These are phyloP conservation scores for Podospora anserina DNA, from an alignment of 495 filamentous ascomycete genomes.

Conservation along the genomic window DNA sequence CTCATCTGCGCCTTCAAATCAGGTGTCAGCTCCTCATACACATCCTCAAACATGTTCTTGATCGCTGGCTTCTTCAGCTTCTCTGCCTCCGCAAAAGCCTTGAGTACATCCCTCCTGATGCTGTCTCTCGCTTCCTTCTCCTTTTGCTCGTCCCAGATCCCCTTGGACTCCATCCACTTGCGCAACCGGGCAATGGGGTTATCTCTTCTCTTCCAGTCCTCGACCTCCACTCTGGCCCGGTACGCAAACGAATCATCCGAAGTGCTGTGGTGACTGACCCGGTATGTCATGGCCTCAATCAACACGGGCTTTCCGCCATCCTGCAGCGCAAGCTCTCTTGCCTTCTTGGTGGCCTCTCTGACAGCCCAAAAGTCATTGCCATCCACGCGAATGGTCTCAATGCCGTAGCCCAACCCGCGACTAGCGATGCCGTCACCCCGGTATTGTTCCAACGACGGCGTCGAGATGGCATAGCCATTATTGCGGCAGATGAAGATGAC, in stretches of 20 bases:
- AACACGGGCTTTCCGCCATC: conserved; percentile 78
- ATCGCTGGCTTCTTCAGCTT: conserved; percentile 84
- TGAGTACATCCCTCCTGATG: conserved; percentile 70
- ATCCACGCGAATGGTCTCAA: conserved; percentile 94
- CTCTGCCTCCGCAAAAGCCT: conserved; percentile 83
- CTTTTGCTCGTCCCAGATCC: conserved; percentile 77
- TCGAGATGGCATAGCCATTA: conserved; percentile 95
- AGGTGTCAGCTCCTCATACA: conserved; percentile 83
- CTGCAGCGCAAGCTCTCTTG: conserved; percentile 70
- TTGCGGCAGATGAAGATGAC: conserved; percentile 95
- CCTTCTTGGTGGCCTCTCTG: conserved; percentile 74
- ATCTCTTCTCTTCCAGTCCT: conserved; percentile 95
- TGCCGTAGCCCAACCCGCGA: conserved; percentile 91
- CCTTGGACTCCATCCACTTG: conserved; percentile 84
- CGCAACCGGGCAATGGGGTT: conserved; percentile 89
- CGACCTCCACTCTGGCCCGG: conserved; percentile 87
- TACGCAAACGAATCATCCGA: conserved; percentile 98
- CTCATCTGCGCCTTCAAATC: conserved; percentile 76
- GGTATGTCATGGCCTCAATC: conserved; percentile 97
- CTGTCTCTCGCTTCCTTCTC: conserved; percentile 69
- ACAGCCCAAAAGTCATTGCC: conserved; percentile 98
- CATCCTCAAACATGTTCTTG: conserved; percentile 73
- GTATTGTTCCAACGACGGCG: conserved; percentile 93
- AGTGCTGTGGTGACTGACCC: conserved; percentile 94
- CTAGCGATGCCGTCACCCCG: conserved; percentile 95